Evolutionary conservation across 73 alveolate genomes (phyloP), one percentile per base, ranked within the genome.

Genomic region (Tetrahymena elliotti): DNA sequence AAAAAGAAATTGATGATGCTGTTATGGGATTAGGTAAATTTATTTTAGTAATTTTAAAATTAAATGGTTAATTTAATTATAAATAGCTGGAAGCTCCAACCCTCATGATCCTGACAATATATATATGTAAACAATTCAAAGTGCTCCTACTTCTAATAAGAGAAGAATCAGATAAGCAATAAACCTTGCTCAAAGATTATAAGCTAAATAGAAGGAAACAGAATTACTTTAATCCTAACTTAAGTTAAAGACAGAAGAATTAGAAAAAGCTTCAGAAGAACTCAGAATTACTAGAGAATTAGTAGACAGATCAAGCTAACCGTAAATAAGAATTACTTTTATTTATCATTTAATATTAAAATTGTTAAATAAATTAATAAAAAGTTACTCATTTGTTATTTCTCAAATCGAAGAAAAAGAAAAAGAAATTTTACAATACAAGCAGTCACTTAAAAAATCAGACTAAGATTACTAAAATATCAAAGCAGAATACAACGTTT

Each of bases 1-100:
- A 98, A 54, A 98, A 96, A 92, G 99, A 98, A 88, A 96, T 98
- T 13, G 99, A 98, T 95, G 96, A 96, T 52, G 99, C 99, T 2
- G 97, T 98, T 27, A 96, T 96, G 96, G 96, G 96, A 53, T 97
- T 96, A n/a, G 99, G 88, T 68, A 68, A 68, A 68, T 68, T 68
- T 9, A 68, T n/a, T 68, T 24, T n/a, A n/a, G n/a, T n/a, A n/a
- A n/a, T n/a, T n/a, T n/a, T n/a, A n/a, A n/a, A n/a, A n/a, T n/a
- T n/a, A n/a, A n/a, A n/a, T n/a, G n/a, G n/a, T n/a, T n/a, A n/a
- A n/a, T n/a, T n/a, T n/a, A n/a, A n/a, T n/a, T n/a, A n/a, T n/a
- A n/a, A 68, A 68, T 97, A 15, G 96, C 96, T 11, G 84, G 94
- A 34, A 97, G 97, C 31, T 95, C 95, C 53, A 95, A 94, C 35